These are phyloP conservation scores for Fusarium cyanostomum DNA, from an alignment of 2,329 filamentous ascomycete genomes.

Conservation along the genomic window DNA sequence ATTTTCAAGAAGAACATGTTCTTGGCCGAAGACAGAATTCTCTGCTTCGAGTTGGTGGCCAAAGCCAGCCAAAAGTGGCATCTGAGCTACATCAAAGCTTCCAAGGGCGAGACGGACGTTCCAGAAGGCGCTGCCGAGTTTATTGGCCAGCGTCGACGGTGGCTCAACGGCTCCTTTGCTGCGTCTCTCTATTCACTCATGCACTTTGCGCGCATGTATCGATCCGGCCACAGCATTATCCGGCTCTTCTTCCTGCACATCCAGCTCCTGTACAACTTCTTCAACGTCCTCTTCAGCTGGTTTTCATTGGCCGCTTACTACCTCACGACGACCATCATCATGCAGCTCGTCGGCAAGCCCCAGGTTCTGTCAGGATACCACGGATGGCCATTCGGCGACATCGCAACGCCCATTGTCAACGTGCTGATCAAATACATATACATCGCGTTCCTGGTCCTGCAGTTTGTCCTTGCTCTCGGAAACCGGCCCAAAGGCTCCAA, in stretches of 20 bases:
- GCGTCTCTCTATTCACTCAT: slow-evolving; percentile 41
- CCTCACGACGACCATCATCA: slow-evolving; percentile 38
- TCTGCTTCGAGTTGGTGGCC: slow-evolving; percentile 40
- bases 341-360: slow-evolving; percentile 37
- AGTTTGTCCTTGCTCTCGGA: slow-evolving; percentile 38
- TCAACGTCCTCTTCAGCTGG: slow-evolving; percentile 39
- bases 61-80: slow-evolving; percentile 42
- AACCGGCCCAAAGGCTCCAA: slow-evolving; percentile 39
- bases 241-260: slow-evolving; percentile 40
- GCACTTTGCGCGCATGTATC: slow-evolving; percentile 38
- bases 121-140: slow-evolving; percentile 39
- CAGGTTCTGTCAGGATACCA: slow-evolving; percentile 30
- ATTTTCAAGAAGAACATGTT: slow-evolving; percentile 44
- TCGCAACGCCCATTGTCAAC: slow-evolving; percentile 36
- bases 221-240: slow-evolving; percentile 36
- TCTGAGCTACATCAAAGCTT: slow-evolving; percentile 40
- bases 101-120: slow-evolving; percentile 40
- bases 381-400: slow-evolving; percentile 39
- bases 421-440: slow-evolving; percentile 39
- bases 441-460: slow-evolving; percentile 36
- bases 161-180: slow-evolving; percentile 40
- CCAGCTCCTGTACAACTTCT: slow-evolving; percentile 38
- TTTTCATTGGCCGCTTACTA: slow-evolving; percentile 37
- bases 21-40: slow-evolving; percentile 39
- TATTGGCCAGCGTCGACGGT: slow-evolving; percentile 37